These are phyloP conservation scores for Cinchona pubescens DNA, from an alignment of 257 asterid genomes.

Conservation along the genomic window DNA sequence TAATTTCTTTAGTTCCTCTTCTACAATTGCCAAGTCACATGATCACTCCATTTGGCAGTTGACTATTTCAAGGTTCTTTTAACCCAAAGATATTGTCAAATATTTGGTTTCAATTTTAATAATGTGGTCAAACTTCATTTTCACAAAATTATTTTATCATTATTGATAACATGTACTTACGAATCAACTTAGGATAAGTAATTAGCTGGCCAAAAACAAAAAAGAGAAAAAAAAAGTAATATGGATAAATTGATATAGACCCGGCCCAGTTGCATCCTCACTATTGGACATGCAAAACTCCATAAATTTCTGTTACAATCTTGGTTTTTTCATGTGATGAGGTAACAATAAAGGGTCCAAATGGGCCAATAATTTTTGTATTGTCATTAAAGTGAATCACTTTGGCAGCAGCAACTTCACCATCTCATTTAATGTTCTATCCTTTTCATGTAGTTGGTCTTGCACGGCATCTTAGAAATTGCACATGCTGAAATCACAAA, in stretches of 20 bases:
- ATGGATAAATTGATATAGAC: background rate
- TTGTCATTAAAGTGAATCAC: background rate
- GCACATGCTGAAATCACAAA: slow-evolving; percentile 2
- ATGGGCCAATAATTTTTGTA: background rate
- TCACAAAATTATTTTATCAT: background rate
- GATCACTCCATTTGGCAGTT: background rate
- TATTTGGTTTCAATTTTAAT: background rate
- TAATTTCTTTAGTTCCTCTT: background rate
- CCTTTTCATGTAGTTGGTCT: background rate
- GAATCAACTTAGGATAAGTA: too few species aligned
- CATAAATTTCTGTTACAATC: slow-evolving; percentile 6
- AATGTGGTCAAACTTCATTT: background rate
- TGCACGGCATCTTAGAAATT: background rate
- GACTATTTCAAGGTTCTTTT: background rate
- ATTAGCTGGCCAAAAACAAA: background rate
- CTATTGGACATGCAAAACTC: slow-evolving; percentile 1
- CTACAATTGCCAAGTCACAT: background rate
- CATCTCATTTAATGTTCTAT: slow-evolving; percentile 9
- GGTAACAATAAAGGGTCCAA: slow-evolving; percentile 1
- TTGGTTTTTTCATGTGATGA: slow-evolving; percentile 8
- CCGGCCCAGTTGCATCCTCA: slow-evolving; percentile 18
- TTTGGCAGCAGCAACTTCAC: background rate
- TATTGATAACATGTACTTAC: too few species aligned
- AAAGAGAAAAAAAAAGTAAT: background rate
- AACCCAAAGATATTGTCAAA: background rate